Evolutionary conservation across 2,329 filamentous ascomycete genomes (phyloP), one percentile per base, ranked within the genome.

Genomic region (Ophiostoma sp.): DNA sequence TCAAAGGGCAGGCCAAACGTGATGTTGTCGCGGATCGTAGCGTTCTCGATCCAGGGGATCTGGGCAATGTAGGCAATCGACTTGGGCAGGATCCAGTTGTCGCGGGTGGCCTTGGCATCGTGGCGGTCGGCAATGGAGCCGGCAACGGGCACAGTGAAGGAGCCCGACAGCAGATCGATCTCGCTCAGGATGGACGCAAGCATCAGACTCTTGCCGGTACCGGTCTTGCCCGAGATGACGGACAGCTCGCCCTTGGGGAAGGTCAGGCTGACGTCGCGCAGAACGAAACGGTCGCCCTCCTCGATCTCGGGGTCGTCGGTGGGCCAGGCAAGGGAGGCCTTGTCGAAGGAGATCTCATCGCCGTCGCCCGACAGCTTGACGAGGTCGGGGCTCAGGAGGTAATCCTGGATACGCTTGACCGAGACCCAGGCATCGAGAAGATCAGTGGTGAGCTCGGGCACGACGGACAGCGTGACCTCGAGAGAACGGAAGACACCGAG

Each of bases 11-110:
- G 79, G 0, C 90, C 90, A 71, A 94, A 95, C 0, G 92, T 76
- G 66, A 95, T 89, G 73, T 95, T 96, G 62, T 92, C 87, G 68
- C 84, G 87, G 70, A 96, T 87, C 5, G 87, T 90, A 0, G 89
- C 89, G 73, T 93, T 94, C 74, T 94, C 91, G 65, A 95, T 91
- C 91, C 91, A 95, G 0, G 91, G 91, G 7, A 90, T 92, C 75
- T 93, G 90, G 1, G 89, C 86, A 45, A 93, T 89, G 73, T 88
- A 94, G 0, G 91, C 91, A 64, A 93, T 83, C 1, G 89, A 84
- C 2, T 84, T 83, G 7, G 87, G 83, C 16, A 92, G 82, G 62
- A 90, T 87, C 90, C 90, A 93, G 72, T 91, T 84, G 44, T 77
- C 81, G 63, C 75, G 79, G 64, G 85, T 89, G 2, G 89, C 90